Evolutionary conservation across 2,329 filamentous ascomycete genomes (phyloP), one percentile per base, ranked within the genome.

Genomic region (Xylariomycetidae sp.): DNA sequence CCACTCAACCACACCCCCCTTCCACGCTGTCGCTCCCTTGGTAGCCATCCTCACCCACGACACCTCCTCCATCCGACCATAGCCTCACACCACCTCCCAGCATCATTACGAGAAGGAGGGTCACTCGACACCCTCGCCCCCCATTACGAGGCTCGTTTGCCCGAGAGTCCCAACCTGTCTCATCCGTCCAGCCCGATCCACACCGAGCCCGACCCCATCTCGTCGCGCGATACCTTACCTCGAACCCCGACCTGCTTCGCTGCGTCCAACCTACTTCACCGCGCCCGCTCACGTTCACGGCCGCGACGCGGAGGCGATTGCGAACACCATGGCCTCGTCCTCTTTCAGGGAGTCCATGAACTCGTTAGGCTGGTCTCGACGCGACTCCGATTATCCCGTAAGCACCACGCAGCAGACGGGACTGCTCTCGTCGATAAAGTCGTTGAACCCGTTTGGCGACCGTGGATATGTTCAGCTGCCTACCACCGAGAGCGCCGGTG

Each of bases 331-430:
- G 89, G 84, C 89, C 41, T 90, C 88, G 47, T 71, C 79, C 48
- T 85, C 86, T 29, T 96, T 98, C 62, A 79, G 89, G 58, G 87
- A 95, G 63, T 93, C 86, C 15, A 88, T 96, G 72, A 93, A 86
- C 70, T 92, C 87, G 39, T 65, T 96, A 53, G 92, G 92, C 41
- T 96, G 92, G 92, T 86, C 86, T 54, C 83, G 90, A 50, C 79
- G 90, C 54, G 82, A 88, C 38, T 61, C 76, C 45, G 85, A 93
- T 53, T 67, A 83, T 34, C 79, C 87, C 44, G 80, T 83, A 52
- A 84, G 76, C 61, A 92, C 82, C 29, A 69, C 68, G 43, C 75
- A 79, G 49, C 75, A 79, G 53, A 80, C 76, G 42, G 83, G 86
- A 18, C 68, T 96, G 35, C 61, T 95, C 40, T 84, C 85, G 34